phyloP scores from a whole-genome alignment of 768 basidiomycete genomes.

The Rhizopogon vesiculosus region DNA sequence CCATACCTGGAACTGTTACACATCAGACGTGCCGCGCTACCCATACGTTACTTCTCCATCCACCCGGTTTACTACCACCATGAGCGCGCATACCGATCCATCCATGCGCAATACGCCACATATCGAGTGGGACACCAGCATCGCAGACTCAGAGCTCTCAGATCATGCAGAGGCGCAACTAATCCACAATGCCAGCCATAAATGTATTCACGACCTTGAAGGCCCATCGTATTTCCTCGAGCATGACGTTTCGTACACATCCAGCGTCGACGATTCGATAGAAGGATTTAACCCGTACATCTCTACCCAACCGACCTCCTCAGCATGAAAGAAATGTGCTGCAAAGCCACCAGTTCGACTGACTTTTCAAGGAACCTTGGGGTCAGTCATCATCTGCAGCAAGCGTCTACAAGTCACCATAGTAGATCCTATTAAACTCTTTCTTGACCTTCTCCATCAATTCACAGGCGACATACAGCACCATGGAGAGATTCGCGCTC shows the following conservation, averaged over 20 bases:
- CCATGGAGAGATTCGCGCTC: constrained; percentile 73
- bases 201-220: constrained; percentile 55
- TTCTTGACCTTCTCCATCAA: constrained; percentile 88
- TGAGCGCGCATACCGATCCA: constrained; percentile 23
- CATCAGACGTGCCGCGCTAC: constrained; percentile 25
- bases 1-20: constrained; percentile 13
- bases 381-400: constrained; percentile 91
- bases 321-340: constrained; percentile 27
- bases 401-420: constrained; percentile 96
- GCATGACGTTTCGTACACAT: constrained; percentile 4
- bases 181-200: constrained; percentile 18
- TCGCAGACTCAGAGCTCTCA: constrained; percentile 1
- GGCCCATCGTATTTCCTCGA: constrained; percentile 25
- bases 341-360: constrained; percentile 87
- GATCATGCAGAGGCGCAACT: background rate
- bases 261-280: background rate
- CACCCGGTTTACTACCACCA: constrained; percentile 32
- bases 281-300: background rate
- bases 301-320: background rate
- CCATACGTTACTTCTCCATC: constrained; percentile 27
- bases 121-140: constrained; percentile 12
- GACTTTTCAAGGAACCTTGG: constrained; percentile 68
- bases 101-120: constrained; percentile 23
- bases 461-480: constrained; percentile 73
- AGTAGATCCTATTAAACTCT: constrained; percentile 89